Evolutionary conservation across 192 early-diverging fungal genomes (phyloP), one percentile per base, ranked within the genome.

Genomic region (Backusella macrospora): DNA sequence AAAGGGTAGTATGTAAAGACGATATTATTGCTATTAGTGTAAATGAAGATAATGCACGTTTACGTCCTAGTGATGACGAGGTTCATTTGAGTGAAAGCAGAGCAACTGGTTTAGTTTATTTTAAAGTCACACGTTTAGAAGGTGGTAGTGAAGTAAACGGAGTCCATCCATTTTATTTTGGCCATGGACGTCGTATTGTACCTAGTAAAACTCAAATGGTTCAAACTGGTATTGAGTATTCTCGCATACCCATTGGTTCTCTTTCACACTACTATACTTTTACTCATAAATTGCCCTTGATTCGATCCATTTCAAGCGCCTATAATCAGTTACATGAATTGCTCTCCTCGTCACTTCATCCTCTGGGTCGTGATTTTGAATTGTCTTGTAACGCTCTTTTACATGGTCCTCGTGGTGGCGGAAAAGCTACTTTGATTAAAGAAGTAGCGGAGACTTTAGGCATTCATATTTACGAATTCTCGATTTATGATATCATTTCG

Each of bases 331-430:
- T 95, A 7, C 75, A 85, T 38, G 86, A 90, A 23, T 80, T 95
- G 0, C 82, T 92, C 1, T 85, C 84, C 5, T 90, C 93, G 2
- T 88, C 87, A 48, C 83, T 96, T 14, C 91, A 95, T 74, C 93
- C 96, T 13, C 77, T 91, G 26, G 89, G 93, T 0, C 74, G 86
- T 15, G 77, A 86, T n/a, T 84, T 92, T 38, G 86, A 86, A 12
- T 81, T 97, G 21, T 83, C 85, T 15, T 93, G 93, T 70, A 90
- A 89, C 1, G 86, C 90, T 0, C 74, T 97, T 40, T 68, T 98
- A 21, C 89, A 92, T 71, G 96, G 95, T 13, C 89, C 92, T 23
- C 83, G 88, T 1, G 96, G 96, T 6, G 90, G 88, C 16, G 96
- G 96, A 13, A 98, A 98, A 73, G 85, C 88, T 43, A 89, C 90